Percentiles rank a stretch among this genome's conserved stretches.
Conservation (phyloP, 2,329 filamentous ascomycete species). For the Fusarium citri region DNA sequence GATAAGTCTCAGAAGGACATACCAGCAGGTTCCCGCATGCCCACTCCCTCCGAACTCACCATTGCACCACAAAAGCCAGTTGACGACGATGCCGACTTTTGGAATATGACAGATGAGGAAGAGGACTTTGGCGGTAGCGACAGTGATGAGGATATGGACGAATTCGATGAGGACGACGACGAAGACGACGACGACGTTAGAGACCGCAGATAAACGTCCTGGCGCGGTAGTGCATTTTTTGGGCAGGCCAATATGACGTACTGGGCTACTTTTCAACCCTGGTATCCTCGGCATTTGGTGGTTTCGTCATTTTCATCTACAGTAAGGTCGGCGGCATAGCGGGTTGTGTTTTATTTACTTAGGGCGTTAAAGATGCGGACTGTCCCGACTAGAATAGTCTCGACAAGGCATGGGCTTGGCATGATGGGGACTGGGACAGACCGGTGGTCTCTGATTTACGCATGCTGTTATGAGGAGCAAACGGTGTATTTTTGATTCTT, state of each 20-base stretch:
- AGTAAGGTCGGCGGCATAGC: constrained; percentile 41
- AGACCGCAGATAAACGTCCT: constrained; percentile 39
- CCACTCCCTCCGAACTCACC: constrained; percentile 73
- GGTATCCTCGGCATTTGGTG: constrained; percentile 2
- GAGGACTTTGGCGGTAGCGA: constrained; percentile 83
- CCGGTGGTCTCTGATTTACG: constrained; percentile 21
- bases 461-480: constrained; percentile 35
- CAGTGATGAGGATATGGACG: constrained; percentile 71
- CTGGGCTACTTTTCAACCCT: background rate
- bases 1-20: constrained; percentile 82
- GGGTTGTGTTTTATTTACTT: constrained; percentile 33
- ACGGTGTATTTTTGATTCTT: constrained; percentile 28
- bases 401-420: constrained; percentile 7
- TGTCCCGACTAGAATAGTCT: constrained; percentile 27
- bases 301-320: constrained; percentile 32
- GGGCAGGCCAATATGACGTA: background rate
- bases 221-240: background rate
- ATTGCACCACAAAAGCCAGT: constrained; percentile 69
- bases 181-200: constrained; percentile 61
- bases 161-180: constrained; percentile 69
- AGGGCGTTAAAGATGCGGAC: constrained; percentile 39
- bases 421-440: constrained; percentile 29
- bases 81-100: constrained; percentile 83
- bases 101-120: constrained; percentile 80
- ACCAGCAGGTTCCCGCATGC: constrained; percentile 83